Evolutionary conservation across 2,329 filamentous ascomycete genomes (phyloP).

Genomic region (Colletotrichum neosansevieriae): DNA sequence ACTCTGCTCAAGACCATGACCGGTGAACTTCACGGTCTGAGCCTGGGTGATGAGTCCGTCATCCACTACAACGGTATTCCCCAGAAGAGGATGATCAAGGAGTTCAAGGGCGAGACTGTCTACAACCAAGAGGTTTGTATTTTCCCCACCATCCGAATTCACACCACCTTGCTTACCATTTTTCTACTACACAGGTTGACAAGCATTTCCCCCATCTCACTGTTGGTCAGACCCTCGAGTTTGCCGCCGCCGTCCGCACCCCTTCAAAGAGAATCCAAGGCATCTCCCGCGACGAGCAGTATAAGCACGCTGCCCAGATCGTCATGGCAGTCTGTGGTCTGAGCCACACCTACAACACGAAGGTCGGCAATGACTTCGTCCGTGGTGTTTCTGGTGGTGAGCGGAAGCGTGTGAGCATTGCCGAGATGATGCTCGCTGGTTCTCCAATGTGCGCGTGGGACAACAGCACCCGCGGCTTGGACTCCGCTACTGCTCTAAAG

Average conservation of each 20-base stretch:
- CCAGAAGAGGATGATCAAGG: constrained; percentile 64
- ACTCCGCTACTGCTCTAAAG: constrained; percentile 79
- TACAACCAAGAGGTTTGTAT: constrained; percentile 77
- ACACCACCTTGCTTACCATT: not conserved
- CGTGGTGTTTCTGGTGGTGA: constrained; percentile 79
- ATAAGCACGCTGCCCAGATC: constrained; percentile 72
- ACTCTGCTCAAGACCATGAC: constrained; percentile 73
- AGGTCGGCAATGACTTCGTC: constrained; percentile 80
- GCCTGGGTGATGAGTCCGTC: constrained; percentile 60
- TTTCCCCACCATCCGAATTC: too few relatives aligned
- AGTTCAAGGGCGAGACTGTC: constrained; percentile 75
- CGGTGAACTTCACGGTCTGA: constrained; percentile 70
- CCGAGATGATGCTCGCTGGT: constrained; percentile 78
- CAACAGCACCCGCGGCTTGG: constrained; percentile 78
- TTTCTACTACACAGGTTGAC: constrained; percentile 61
- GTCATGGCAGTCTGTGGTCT: constrained; percentile 80
- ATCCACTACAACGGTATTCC: constrained; percentile 75
- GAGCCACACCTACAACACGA: constrained; percentile 77
- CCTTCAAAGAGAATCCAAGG: constrained; percentile 74
- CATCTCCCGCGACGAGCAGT: constrained; percentile 70
- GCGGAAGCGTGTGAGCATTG: constrained; percentile 84
- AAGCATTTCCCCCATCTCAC: constrained; percentile 83
- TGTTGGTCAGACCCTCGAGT: constrained; percentile 79
- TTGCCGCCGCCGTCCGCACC: constrained; percentile 77
- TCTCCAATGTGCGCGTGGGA: constrained; percentile 74